Base-by-base conservation (phyloP, 2,329 filamentous ascomycete genomes). In the Ophiocordyceps sinensis region DNA sequence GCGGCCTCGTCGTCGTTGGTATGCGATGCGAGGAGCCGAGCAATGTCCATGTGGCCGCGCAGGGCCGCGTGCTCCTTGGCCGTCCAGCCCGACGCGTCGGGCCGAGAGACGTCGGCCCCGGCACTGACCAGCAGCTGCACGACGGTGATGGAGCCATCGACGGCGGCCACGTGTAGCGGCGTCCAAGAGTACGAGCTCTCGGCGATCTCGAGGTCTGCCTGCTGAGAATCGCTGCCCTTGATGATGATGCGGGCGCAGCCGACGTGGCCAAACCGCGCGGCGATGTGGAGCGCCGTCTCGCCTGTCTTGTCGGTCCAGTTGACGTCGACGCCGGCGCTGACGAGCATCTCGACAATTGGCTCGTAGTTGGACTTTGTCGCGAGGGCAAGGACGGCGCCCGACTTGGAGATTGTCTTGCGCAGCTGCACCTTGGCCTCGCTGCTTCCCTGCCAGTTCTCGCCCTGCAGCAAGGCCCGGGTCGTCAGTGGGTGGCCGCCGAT, bases 161-260 rank as follows among this genome's bases (percentile, higher is more conserved):
- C 89, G 41, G 83, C 85, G 10, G 89, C 85, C 47, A 94, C 82
- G 54, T 94, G 91, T 12, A 98, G 67, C n/a, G 91, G 85, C 1
- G 91, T 95, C 89, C 91, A 98, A 3, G 82, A 78, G 55, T 93
- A 96, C 0, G 82, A 82, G 41, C 82, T 83, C 55, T 98, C 91
- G 0, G 73, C 64, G 30, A 93, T 64, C 51, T 94, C 82, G 1
- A 87, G 65, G 46, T 95, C 66, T 1, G 80, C 79, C 53, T 80
- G 85, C 50, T 91, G 84, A 36, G 74, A 67, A 6, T 69, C 62
- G 1, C 75, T 80, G 3, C 84, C 85, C 14, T 79, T 69, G 3
- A 96, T 60, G 19, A 98, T 66, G 19, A 85, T 77, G 44, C 71
- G 75, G 13, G 85, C 85, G 56, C 88, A 96, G 45, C 87, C 74